Percentiles rank a stretch among this genome's conserved stretches.
These are phyloP conservation scores for Parietaria judaica DNA, from an alignment of 306 rosid genomes.

Conservation along the genomic window DNA sequence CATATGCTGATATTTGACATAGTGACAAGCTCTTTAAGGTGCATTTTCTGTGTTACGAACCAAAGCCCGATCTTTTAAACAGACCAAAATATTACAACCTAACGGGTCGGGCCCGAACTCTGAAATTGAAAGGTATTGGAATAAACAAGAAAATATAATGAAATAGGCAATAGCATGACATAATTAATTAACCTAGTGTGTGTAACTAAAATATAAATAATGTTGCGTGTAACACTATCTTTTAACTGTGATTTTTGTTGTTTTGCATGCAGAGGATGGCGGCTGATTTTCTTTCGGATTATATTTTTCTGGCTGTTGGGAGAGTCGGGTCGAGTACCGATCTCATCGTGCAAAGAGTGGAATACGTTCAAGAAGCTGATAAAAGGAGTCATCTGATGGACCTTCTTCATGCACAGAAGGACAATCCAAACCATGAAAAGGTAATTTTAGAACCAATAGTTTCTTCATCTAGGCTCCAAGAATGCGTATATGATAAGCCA, in stretches of 20 bases:
- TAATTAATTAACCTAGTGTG: no score
- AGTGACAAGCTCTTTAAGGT: no score
- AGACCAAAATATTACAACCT: no score
- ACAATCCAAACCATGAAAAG: conserved; percentile 62
- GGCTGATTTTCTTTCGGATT: conserved; percentile 76
- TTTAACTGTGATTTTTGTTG: conserved; percentile 4
- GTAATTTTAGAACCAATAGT: conserved; percentile 29
- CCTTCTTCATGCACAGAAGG: conserved; percentile 94
- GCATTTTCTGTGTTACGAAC: no score
- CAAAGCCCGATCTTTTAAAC: no score
- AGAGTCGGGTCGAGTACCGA: conserved; percentile 98
- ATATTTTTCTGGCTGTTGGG: conserved; percentile 90
- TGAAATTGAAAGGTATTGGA: no score
- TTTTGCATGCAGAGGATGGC: conserved; percentile 68
- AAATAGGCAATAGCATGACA: no score
- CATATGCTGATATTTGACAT: no score
- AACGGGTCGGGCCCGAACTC: no score
- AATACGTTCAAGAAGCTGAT: conserved; percentile 79
- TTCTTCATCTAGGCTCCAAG: conserved; percentile 4
- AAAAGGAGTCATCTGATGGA: conserved; percentile 97
- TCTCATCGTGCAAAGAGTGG: conserved; percentile 89
- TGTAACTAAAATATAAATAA: no score
- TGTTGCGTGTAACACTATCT: not conserved
- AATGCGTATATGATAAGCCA: not conserved
- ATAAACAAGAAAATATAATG: no score